Conservation (phyloP, 176 grass and related monocot species). For the Eremochloa ophiuroides region DNA sequence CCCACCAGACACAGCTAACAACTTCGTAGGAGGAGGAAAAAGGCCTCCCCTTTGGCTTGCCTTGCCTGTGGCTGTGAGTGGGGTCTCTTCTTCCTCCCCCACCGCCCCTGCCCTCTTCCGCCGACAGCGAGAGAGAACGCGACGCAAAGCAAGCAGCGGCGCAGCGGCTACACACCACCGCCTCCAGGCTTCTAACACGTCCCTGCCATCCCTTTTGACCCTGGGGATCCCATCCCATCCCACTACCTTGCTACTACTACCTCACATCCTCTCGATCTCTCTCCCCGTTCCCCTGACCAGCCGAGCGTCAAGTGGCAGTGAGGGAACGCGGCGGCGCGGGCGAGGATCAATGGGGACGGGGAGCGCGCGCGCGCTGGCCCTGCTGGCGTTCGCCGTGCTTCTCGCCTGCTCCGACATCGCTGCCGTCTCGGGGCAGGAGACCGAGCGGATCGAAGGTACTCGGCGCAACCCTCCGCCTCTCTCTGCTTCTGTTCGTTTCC, state of each 20-base stretch:
- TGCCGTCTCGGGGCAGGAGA: background rate
- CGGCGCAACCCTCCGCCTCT: background rate
- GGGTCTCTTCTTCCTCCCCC: background rate
- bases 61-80: background rate
- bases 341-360: background rate
- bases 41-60: background rate
- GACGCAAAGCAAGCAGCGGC: background rate
- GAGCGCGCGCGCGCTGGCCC: background rate
- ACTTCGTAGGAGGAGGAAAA: background rate
- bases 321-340: background rate
- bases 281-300: background rate
- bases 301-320: background rate
- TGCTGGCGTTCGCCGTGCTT: background rate
- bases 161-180: background rate
- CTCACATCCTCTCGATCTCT: background rate
- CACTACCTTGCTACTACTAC: background rate
- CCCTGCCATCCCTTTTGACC: slow-evolving; percentile 11
- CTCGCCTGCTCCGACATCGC: background rate
- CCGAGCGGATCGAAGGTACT: slow-evolving; percentile 27
- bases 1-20: slow-evolving; percentile 20
- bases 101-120: background rate
- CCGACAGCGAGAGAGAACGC: background rate
- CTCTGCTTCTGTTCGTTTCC: background rate
- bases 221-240: background rate
- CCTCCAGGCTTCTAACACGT: background rate